phyloP scores from a whole-genome alignment of 345 rosid species.

The Camelina hispida region DNA sequence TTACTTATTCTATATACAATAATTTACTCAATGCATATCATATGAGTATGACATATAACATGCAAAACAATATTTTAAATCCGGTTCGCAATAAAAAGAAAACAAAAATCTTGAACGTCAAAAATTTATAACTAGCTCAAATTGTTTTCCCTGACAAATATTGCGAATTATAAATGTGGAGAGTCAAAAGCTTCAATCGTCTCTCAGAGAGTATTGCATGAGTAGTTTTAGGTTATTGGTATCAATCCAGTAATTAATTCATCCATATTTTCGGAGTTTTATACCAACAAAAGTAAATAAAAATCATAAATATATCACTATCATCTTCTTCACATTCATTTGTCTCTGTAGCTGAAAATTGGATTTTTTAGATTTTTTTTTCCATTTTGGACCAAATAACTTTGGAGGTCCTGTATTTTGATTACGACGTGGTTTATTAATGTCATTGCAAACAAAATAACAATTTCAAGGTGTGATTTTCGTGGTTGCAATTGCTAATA shows the following conservation, averaged over 20 bases:
- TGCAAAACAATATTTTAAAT: background rate
- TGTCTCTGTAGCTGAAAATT: background rate
- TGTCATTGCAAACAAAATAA: slow-evolving; percentile 7
- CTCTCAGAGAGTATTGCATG: background rate
- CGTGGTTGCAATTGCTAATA: slow-evolving; percentile 11
- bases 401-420: slow-evolving; percentile 9
- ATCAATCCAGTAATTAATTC: background rate
- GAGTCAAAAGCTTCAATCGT: background rate
- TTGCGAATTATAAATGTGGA: background rate
- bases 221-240: background rate
- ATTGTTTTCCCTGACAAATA: background rate
- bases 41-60: background rate
- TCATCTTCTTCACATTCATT: background rate
- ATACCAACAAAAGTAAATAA: background rate
- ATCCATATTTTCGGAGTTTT: background rate
- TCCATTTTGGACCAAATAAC: slow-evolving; percentile 2
- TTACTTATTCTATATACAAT: background rate
- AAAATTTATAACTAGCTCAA: background rate
- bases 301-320: background rate
- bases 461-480: background rate
- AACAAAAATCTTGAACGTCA: background rate
- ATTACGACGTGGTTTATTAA: slow-evolving; percentile 10
- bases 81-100: background rate
- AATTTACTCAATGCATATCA: background rate
- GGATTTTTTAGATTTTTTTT: too few relatives aligned